Conservation (phyloP, 192 early-diverging fungal genomes). For the Coemansia sp. region DNA sequence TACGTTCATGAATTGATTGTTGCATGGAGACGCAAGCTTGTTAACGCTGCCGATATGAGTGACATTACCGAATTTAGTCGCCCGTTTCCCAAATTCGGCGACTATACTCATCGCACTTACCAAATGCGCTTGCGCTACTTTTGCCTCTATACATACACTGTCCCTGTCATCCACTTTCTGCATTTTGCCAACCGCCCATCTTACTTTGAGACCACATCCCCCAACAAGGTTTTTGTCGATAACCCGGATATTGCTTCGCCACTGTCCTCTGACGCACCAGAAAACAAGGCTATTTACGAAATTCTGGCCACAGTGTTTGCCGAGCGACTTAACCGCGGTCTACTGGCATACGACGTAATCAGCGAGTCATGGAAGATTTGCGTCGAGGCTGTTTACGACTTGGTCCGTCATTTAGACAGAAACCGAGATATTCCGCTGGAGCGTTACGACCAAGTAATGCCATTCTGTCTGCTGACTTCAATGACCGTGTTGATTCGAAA, state of each 20-base stretch:
- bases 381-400: conserved; percentile 23
- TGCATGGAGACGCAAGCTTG: conserved; percentile 17
- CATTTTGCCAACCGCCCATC: conserved; percentile 44
- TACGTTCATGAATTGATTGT: conserved; percentile 13
- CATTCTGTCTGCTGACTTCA: conserved; percentile 29
- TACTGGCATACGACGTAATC: conserved; percentile 37
- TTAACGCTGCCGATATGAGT: conserved; percentile 12
- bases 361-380: conserved; percentile 41
- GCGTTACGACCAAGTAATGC: conserved; percentile 42
- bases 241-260: neutral
- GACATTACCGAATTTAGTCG: neutral
- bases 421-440: conserved; percentile 36
- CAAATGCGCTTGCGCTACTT: conserved; percentile 38
- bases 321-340: conserved; percentile 21
- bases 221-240: conserved; percentile 9
- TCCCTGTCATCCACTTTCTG: conserved; percentile 18
- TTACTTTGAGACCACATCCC: conserved; percentile 14
- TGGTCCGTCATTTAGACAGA: conserved; percentile 17
- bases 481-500: conserved; percentile 40
- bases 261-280: conserved; percentile 2
- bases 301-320: conserved; percentile 32
- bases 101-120: conserved; percentile 18
- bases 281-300: conserved; percentile 31
- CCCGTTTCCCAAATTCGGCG: conserved; percentile 27
- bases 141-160: conserved; percentile 28